Evolutionary conservation across 495 filamentous ascomycete genomes (phyloP).

Genomic region (Podospora tetraspora): DNA sequence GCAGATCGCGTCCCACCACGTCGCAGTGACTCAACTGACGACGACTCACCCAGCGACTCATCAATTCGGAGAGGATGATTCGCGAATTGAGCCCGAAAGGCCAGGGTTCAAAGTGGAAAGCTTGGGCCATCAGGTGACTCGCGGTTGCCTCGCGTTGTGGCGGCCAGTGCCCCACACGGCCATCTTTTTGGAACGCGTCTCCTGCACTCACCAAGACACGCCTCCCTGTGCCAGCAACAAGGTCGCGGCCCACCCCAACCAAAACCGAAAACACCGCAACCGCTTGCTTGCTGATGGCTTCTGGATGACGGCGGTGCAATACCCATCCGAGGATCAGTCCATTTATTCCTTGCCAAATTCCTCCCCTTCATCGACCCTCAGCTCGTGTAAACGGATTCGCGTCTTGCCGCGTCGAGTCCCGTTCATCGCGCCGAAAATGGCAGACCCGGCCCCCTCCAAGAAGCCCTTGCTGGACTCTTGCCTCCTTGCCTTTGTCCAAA

Average conservation of each 20-base stretch:
- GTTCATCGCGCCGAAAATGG: slow-evolving; percentile 32
- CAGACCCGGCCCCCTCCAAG: slow-evolving; percentile 19
- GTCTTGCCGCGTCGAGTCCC: slow-evolving; percentile 15
- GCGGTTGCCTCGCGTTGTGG: slow-evolving; percentile 28
- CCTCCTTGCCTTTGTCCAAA: slow-evolving; percentile 42
- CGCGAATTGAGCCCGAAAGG: neutral
- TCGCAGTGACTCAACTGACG: neutral
- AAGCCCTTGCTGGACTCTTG: slow-evolving; percentile 36
- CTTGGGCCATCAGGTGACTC: slow-evolving; percentile 23
- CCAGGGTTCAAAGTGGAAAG: slow-evolving; percentile 5
- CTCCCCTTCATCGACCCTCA: neutral
- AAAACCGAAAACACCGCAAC: neutral
- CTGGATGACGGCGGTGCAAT: neutral
- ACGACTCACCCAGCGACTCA: neutral
- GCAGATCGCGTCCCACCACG: neutral
- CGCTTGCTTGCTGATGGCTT: slow-evolving; percentile 1
- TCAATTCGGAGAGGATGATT: neutral
- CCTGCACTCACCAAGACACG: neutral
- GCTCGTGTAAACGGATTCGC: neutral
- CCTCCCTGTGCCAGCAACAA: neutral
- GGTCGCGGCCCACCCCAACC: neutral
- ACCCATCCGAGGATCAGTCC: neutral
- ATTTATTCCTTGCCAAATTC: neutral
- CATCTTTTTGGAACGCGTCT: slow-evolving; percentile 24
- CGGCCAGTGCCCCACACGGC: slow-evolving; percentile 5